Evolutionary conservation across 2,329 filamentous ascomycete genomes (phyloP).

Genomic region (Nigrospora sphaerica): DNA sequence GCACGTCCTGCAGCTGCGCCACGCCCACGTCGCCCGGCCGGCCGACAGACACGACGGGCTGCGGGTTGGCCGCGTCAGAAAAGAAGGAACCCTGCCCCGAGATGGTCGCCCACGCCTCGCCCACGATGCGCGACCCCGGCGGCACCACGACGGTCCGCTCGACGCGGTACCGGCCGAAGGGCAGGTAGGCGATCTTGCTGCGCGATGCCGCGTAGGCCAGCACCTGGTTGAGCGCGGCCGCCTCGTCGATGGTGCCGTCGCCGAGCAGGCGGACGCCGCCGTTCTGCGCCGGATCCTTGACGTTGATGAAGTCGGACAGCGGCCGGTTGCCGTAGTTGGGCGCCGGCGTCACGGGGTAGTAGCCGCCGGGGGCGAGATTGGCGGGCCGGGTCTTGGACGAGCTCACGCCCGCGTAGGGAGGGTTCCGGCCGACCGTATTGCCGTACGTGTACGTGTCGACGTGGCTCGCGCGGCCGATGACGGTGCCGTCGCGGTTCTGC

Average conservation of each 20-base stretch:
- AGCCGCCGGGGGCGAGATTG: constrained; percentile 28
- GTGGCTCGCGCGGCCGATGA: constrained; percentile 18
- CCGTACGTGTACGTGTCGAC: constrained; percentile 33
- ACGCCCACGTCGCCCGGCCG: constrained; percentile 48
- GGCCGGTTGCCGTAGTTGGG: constrained; percentile 30
- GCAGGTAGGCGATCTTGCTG: constrained; percentile 44
- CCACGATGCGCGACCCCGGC: constrained; percentile 40
- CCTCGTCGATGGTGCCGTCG: constrained; percentile 30
- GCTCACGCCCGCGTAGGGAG: constrained; percentile 28
- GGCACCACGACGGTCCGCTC: constrained; percentile 44
- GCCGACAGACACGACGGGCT: constrained; percentile 53
- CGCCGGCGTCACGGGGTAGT: constrained; percentile 26
- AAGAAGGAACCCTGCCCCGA: constrained; percentile 43
- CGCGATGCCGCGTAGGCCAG: constrained; percentile 27
- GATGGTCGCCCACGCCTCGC: constrained; percentile 45
- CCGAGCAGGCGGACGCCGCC: constrained; percentile 27
- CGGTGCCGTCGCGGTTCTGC: constrained; percentile 20
- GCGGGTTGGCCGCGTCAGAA: constrained; percentile 41
- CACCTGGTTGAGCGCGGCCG: constrained; percentile 28
- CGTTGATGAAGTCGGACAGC: constrained; percentile 28
- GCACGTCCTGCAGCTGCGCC: constrained; percentile 59
- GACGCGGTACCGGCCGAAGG: constrained; percentile 47
- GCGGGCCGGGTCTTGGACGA: constrained; percentile 23
- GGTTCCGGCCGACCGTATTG: constrained; percentile 32
- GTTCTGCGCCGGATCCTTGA: constrained; percentile 32